Conservation (phyloP, 345 rosid species). For the Raphanus sativus region DNA sequence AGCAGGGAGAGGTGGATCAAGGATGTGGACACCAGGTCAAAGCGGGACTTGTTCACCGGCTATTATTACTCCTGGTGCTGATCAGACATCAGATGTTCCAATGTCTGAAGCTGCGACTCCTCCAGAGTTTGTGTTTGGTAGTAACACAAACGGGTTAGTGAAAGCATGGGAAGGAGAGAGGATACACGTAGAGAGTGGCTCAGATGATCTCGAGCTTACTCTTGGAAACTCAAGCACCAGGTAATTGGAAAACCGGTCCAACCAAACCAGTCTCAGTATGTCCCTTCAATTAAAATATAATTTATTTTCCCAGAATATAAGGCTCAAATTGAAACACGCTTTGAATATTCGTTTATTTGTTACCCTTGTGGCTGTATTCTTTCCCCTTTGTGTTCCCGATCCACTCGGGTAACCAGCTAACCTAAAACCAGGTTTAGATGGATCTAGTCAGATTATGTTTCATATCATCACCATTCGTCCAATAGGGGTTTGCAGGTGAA, state of each 20-base stretch:
- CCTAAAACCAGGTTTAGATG: slow-evolving; percentile 3
- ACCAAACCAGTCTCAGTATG: slow-evolving; percentile 1
- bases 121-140: slow-evolving; percentile 90
- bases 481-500: too few relatives aligned
- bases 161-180: slow-evolving; percentile 99
- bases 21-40: slow-evolving; percentile 93
- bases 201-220: slow-evolving; percentile 97
- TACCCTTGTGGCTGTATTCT: background rate
- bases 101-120: slow-evolving; percentile 59
- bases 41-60: slow-evolving; percentile 97
- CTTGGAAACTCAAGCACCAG: slow-evolving; percentile 87
- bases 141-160: slow-evolving; percentile 63
- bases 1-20: slow-evolving; percentile 53
- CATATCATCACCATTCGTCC: too few relatives aligned
- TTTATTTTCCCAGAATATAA: background rate
- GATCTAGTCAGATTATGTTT: background rate
- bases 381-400: background rate
- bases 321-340: slow-evolving; percentile 26
- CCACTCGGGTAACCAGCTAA: slow-evolving; percentile 4
- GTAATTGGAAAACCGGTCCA: slow-evolving; percentile 26
- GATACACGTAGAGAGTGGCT: slow-evolving; percentile 85
- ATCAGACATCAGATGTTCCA: slow-evolving; percentile 83
- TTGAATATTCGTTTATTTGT: slow-evolving; percentile 20
- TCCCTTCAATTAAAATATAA: background rate
- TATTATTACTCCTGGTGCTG: slow-evolving; percentile 39